A percentile compares a stretch with the other conserved stretches of the same genome.
These are phyloP conservation scores for Amanita polypyramis DNA, from an alignment of 768 basidiomycete genomes.

Conservation along the genomic window DNA sequence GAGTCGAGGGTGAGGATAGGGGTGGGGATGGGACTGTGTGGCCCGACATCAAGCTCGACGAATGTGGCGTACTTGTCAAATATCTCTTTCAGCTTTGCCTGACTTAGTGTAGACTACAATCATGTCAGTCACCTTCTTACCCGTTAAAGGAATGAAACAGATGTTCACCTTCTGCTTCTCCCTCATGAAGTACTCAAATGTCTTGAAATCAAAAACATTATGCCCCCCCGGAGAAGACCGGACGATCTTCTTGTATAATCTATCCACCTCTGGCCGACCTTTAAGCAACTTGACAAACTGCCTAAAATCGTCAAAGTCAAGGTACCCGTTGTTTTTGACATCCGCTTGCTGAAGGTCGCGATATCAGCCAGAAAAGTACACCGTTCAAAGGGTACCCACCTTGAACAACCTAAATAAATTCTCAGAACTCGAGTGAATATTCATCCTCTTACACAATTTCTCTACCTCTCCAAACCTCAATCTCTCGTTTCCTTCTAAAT, in stretches of 20 bases:
- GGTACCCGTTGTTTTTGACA: constrained; percentile 36
- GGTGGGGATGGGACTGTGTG: neutral
- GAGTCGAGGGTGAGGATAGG: constrained; percentile 40
- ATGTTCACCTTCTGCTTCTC: constrained; percentile 29
- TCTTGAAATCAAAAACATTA: constrained; percentile 26
- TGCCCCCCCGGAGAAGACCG: neutral
- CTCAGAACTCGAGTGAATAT: constrained; percentile 44
- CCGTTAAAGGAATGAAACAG: neutral
- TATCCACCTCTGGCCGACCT: constrained; percentile 71
- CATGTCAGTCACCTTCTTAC: neutral
- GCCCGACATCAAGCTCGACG: neutral
- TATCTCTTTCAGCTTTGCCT: constrained; percentile 21
- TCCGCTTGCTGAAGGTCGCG: constrained; percentile 49
- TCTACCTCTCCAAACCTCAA: constrained; percentile 66
- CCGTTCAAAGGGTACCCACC: constrained; percentile 22
- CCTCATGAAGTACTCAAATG: constrained; percentile 35
- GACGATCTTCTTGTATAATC: constrained; percentile 38
- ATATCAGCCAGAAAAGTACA: neutral
- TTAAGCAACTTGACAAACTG: constrained; percentile 77
- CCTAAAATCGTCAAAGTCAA: constrained; percentile 76
- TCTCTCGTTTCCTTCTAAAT: constrained; percentile 48
- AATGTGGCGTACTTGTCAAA: constrained; percentile 25
- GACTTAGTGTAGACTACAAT: constrained; percentile 24
- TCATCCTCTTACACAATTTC: constrained; percentile 58
- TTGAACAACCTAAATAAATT: constrained; percentile 50